Evolutionary conservation across 495 filamentous ascomycete species (phyloP).

Genomic region (Amniculicola lignicola): DNA sequence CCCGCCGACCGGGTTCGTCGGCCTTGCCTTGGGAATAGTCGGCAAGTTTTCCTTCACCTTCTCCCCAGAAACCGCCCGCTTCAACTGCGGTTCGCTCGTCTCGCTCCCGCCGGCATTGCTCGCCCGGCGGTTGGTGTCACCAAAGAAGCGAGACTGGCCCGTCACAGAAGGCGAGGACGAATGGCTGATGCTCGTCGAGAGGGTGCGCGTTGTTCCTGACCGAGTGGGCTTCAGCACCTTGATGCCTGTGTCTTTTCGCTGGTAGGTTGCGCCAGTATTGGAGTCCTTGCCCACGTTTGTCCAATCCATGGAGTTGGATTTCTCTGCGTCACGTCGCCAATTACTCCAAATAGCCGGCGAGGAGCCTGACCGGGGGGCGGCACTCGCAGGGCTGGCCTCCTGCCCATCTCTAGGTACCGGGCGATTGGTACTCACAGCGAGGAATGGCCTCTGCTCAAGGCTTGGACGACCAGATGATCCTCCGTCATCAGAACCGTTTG

Average conservation of each 20-base stretch:
- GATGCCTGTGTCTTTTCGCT: conserved; percentile 44
- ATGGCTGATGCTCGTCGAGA: conserved; percentile 29
- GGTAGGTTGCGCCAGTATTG: conserved; percentile 34
- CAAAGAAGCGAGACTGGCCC: conserved; percentile 44
- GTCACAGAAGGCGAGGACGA: conserved; percentile 18
- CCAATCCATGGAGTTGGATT: conserved; percentile 39
- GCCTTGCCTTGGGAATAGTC: conserved; percentile 48
- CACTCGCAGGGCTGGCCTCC: conserved; percentile 31
- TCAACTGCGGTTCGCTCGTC: conserved; percentile 10
- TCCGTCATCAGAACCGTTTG: conserved; percentile 23
- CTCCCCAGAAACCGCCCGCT: conserved; percentile 24
- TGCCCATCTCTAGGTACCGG: conserved; percentile 23
- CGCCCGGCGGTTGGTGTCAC: conserved; percentile 37
- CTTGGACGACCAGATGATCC: conserved; percentile 20
- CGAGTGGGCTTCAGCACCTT: conserved; percentile 44
- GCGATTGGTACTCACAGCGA: conserved; percentile 14
- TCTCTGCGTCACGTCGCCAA: conserved; percentile 41
- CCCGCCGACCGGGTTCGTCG: conserved; percentile 78
- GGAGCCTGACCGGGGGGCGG: conserved; percentile 36
- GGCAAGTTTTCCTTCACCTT: conserved; percentile 47
- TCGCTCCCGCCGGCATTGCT: conserved; percentile 20
- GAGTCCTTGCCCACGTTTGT: conserved; percentile 35
- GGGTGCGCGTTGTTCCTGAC: conserved; percentile 28
- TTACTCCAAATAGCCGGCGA: conserved; percentile 44
- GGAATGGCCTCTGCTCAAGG: conserved; percentile 26